Percentiles rank a stretch among this genome's conserved stretches.
These are phyloP conservation scores for Beta macrorhiza DNA, from an alignment of 179 eudicot species.

Conservation along the genomic window DNA sequence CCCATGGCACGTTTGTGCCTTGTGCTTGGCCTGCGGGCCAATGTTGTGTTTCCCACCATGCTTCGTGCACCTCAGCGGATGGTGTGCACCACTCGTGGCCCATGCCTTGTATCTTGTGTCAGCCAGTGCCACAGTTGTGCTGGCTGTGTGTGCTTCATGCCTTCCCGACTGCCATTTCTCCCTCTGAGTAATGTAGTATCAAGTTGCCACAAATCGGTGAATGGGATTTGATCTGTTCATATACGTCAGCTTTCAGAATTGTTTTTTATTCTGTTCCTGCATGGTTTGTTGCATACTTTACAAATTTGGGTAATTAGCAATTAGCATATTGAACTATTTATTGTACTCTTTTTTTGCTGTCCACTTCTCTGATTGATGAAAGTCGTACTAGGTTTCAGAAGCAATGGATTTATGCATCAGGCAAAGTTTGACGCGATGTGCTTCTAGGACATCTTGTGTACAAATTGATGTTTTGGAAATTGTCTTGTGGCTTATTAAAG, in stretches of 20 bases:
- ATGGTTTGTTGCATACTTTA: background rate
- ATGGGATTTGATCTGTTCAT: conserved; percentile 10
- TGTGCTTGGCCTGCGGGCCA: too few species aligned
- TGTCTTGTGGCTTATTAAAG: conserved; percentile 59
- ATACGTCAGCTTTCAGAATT: background rate
- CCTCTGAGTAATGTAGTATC: background rate
- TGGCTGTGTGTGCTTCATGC: too few species aligned
- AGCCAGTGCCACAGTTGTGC: too few species aligned
- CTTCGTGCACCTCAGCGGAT: too few species aligned
- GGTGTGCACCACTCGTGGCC: too few species aligned
- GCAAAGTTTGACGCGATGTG: conserved; percentile 50
- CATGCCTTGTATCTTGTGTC: too few species aligned
- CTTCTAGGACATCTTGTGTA: conserved; percentile 40
- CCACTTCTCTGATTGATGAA: conserved; percentile 20
- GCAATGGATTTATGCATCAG: conserved; percentile 65
- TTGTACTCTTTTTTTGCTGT: background rate
- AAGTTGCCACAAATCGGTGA: background rate
- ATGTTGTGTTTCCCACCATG: too few species aligned
- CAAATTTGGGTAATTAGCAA: background rate
- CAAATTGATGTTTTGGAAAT: conserved; percentile 58
- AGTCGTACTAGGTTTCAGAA: conserved; percentile 64
- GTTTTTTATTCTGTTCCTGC: background rate
- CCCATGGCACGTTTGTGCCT: too few species aligned
- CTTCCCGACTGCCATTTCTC: background rate
- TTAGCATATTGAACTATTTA: background rate